Evolutionary conservation across 768 basidiomycete genomes (phyloP).

Genomic region (Cystobasidium onofrii): DNA sequence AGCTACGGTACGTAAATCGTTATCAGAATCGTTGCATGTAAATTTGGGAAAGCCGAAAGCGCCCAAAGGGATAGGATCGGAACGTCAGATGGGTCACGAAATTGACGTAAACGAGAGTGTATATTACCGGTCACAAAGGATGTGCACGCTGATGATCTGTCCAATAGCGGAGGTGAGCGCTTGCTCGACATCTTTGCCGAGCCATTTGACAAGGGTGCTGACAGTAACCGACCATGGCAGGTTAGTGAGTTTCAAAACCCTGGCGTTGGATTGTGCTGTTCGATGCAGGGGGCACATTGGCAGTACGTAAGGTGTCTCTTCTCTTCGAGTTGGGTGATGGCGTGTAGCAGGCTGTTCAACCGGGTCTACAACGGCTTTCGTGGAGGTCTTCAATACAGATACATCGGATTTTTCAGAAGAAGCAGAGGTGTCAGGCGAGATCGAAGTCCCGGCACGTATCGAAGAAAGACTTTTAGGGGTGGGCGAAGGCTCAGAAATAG

Average conservation of each 20-base stretch:
- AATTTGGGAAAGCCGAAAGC: background rate
- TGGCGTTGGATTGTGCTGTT: background rate
- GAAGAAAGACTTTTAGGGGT: background rate
- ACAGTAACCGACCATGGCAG: slow-evolving; percentile 3
- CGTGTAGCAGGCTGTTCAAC: background rate
- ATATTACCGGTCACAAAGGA: slow-evolving; percentile 17
- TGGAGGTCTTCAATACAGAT: background rate
- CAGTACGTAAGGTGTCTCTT: background rate
- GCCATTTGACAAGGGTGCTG: background rate
- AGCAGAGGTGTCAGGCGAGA: background rate
- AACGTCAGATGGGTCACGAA: background rate
- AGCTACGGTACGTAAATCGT: background rate
- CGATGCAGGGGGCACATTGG: background rate
- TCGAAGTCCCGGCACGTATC: background rate
- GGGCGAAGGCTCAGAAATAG: background rate
- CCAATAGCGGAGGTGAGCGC: background rate
- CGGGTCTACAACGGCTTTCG: no score
- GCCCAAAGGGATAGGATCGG: background rate
- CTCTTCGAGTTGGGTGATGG: background rate
- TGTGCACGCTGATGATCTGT: slow-evolving; percentile 22
- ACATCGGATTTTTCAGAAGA: background rate
- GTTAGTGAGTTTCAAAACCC: slow-evolving; percentile 2
- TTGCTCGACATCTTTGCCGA: background rate
- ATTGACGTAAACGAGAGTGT: background rate
- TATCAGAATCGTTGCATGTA: background rate